Evolutionary conservation across 371 early-diverging fungal species (phyloP).

Genomic region (Entomophthora muscae): DNA sequence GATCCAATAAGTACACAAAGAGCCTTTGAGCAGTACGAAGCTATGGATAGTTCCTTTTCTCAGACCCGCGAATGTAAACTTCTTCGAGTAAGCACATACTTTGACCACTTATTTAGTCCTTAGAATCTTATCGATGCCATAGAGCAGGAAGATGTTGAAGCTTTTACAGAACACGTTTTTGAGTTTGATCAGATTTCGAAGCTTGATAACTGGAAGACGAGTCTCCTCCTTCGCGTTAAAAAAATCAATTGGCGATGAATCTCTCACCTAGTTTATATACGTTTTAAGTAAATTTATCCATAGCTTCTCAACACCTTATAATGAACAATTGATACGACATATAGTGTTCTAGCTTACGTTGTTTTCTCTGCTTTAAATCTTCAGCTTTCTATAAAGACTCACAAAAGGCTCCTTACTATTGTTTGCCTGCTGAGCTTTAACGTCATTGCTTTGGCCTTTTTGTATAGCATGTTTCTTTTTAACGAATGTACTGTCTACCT

Average conservation of each 20-base stretch:
- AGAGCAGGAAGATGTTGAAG: slow-evolving; percentile 57
- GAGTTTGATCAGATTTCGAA: slow-evolving; percentile 74
- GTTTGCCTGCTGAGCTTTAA: no score
- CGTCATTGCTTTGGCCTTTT: no score
- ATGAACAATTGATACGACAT: no score
- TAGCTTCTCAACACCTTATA: neutral
- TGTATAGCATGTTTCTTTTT: no score
- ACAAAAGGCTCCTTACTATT: no score
- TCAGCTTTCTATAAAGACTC: no score
- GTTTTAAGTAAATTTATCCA: neutral
- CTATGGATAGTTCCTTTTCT: slow-evolving; percentile 69
- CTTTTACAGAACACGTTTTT: slow-evolving; percentile 58
- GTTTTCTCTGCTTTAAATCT: no score
- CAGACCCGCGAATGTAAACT: slow-evolving; percentile 74
- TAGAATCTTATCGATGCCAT: slow-evolving; percentile 52
- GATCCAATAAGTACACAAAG: slow-evolving; percentile 53
- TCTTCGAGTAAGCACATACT: slow-evolving; percentile 25
- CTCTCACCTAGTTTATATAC: slow-evolving; percentile 15
- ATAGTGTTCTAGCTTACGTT: no score
- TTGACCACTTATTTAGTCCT: neutral
- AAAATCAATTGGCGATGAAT: slow-evolving; percentile 54
- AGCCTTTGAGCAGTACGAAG: slow-evolving; percentile 58
- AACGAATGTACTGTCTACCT: no score
- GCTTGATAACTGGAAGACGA: slow-evolving; percentile 91
- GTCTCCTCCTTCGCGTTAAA: slow-evolving; percentile 72